Conservation (phyloP, 306 rosid species). For the Parietaria judaica region DNA sequence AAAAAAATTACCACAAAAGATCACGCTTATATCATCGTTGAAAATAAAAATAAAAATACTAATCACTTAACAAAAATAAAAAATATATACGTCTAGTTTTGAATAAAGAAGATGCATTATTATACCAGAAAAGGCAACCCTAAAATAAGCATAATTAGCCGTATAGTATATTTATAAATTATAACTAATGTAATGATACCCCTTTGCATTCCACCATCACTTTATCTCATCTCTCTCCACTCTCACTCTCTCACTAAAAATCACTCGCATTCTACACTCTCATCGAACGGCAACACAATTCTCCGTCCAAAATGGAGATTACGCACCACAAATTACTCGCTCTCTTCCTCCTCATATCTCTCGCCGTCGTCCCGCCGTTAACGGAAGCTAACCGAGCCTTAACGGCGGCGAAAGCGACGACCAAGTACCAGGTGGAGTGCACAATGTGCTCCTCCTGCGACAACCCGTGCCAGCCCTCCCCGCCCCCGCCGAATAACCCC, state of each 20-base stretch:
- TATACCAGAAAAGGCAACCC: too few relatives aligned
- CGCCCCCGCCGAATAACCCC: constrained; percentile 16
- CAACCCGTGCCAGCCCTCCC: constrained; percentile 53
- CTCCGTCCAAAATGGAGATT: neutral
- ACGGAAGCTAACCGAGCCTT: neutral
- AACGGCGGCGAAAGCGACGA: constrained; percentile 14
- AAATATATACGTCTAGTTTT: too few relatives aligned
- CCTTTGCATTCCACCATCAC: neutral
- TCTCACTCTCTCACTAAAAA: neutral
- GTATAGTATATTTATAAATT: too few relatives aligned
- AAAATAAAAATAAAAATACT: too few relatives aligned
- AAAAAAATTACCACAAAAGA: too few relatives aligned
- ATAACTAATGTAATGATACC: too few relatives aligned
- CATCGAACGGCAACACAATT: neutral
- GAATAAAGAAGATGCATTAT: too few relatives aligned
- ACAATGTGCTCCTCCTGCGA: constrained; percentile 84
- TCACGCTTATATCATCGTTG: too few relatives aligned
- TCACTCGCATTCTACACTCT: neutral
- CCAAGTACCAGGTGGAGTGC: constrained; percentile 76
- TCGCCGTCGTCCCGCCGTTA: constrained; percentile 6
- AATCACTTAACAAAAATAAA: too few relatives aligned
- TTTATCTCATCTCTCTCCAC: neutral
- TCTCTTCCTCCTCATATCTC: neutral
- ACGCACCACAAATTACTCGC: neutral
- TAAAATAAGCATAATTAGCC: too few relatives aligned